Base-by-base conservation (phyloP, 805 yeast species). In the Pichia membranifaciens region DNA sequence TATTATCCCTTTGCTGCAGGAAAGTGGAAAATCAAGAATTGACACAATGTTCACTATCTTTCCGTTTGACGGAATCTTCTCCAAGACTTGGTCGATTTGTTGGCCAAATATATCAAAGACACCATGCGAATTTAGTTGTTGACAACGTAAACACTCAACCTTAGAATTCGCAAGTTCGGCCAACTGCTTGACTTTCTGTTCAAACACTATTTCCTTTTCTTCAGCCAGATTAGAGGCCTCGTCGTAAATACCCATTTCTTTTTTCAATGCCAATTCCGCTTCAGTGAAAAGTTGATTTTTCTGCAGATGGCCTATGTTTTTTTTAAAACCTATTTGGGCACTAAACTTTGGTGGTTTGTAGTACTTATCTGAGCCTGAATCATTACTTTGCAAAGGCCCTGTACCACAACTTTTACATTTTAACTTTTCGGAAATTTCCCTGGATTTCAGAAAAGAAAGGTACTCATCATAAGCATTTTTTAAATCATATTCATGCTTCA, bases 21-120 rank as follows among this genome's bases (percentile, higher is more conserved):
- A 72, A 36, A 83, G 65, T 1, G 96, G 96, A 58, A 87, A 86
- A 54, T 87, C 95, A 13, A 74, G 61, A 1, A 84, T 79, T 32
- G 84, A 81, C 9, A 83, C 68, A 1, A 85, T 78, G 57, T 84
- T 81, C 2, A 82, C 73, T 1, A 84, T 54, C 8, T 71, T 71
- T 3, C 78, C 73, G 29, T 62, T 54, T 3, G 55, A 57, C 2
- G 81, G 87, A 20, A 76, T 66, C 2, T 52, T 48, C 5, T 55
- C 53, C 47, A 69, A 44, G 1, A 73, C 62, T 4, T 65, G 61
- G 1, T 60, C 56, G 3, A 62, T 54, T 2, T 68, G 54, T 15
- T 17, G 8, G 20, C 34, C 32, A 3, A 29, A 8, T 13, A 43
- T 38, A 38, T 42, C 36, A 21, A n/a, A 28, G 41, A 33, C 32